phyloP scores from a whole-genome alignment of 1,284 basidiomycete species.

The Sporisorium iseilematis-ciliati region DNA sequence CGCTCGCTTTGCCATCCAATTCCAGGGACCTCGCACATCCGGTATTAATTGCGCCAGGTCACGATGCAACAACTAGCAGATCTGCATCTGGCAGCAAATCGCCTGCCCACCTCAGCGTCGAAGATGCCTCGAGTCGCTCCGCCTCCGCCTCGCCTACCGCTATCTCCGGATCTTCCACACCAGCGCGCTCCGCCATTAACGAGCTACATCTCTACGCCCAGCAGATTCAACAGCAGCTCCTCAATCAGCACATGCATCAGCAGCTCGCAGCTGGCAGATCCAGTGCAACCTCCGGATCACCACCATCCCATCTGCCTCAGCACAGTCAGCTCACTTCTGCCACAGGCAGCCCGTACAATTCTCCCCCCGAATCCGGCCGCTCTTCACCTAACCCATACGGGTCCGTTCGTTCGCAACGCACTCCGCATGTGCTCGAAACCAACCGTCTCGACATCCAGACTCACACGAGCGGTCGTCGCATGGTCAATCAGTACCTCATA shows the following conservation, averaged over 20 bases:
- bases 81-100: slow-evolving; percentile 2
- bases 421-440: slow-evolving; percentile 61
- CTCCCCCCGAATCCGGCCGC: slow-evolving; percentile 44
- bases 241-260: slow-evolving; percentile 41
- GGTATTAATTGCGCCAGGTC: slow-evolving; percentile 20
- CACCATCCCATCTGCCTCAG: slow-evolving; percentile 6
- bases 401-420: slow-evolving; percentile 25
- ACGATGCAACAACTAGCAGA: neutral
- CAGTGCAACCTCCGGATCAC: neutral
- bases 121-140: slow-evolving; percentile 19
- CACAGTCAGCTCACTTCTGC: slow-evolving; percentile 23
- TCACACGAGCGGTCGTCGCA: slow-evolving; percentile 64
- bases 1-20: slow-evolving; percentile 30
- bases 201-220: slow-evolving; percentile 48
- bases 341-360: slow-evolving; percentile 29
- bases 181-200: slow-evolving; percentile 29
- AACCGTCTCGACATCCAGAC: slow-evolving; percentile 62
- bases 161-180: slow-evolving; percentile 40
- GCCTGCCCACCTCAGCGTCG: slow-evolving; percentile 23
- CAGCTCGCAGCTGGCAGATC: slow-evolving; percentile 14
- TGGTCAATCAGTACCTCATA: slow-evolving; percentile 69
- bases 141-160: slow-evolving; percentile 33
- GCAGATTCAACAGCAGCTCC: slow-evolving; percentile 46
- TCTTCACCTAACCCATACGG: slow-evolving; percentile 35
- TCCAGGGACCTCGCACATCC: slow-evolving; percentile 43